A percentile compares a stretch with the other conserved stretches of the same genome.
Conservation (phyloP, 2,329 filamentous ascomycete genomes). For the Colletotrichum sp. region DNA sequence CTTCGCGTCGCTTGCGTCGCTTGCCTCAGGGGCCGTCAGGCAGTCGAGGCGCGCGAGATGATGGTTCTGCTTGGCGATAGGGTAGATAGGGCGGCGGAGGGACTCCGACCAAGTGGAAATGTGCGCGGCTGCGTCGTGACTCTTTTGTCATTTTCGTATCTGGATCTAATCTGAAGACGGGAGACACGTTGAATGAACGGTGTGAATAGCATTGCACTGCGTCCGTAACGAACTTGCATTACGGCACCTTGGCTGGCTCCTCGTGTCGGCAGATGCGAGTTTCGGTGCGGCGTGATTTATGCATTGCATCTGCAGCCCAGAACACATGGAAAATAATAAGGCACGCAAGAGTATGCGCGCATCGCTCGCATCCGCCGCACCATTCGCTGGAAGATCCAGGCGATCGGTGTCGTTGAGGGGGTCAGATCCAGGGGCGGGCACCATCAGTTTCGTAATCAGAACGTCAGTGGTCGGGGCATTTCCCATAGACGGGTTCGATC, state of each 20-base stretch:
- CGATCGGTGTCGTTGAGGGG: background rate
- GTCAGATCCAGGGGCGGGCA: background rate
- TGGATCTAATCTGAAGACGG: background rate
- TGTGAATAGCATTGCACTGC: background rate
- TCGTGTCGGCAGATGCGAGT: background rate
- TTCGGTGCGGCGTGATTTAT: background rate
- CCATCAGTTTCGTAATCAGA: background rate
- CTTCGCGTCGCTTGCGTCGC: background rate
- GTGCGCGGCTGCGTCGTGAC: background rate
- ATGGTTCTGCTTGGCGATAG: background rate
- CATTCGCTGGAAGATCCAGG: background rate
- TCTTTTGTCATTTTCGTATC: background rate
- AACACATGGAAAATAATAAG: background rate
- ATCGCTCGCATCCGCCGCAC: background rate
- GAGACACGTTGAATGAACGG: background rate
- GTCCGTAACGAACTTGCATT: background rate
- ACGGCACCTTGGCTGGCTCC: background rate
- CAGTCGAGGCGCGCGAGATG: background rate
- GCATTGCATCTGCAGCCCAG: background rate
- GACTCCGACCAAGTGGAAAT: background rate
- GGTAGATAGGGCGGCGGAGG: background rate
- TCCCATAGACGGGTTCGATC: background rate
- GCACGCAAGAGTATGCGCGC: background rate
- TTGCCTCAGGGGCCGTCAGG: background rate
- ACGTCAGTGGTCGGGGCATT: background rate